phyloP scores from a whole-genome alignment of 192 early-diverging fungal species.

The Coemansia sp. region DNA sequence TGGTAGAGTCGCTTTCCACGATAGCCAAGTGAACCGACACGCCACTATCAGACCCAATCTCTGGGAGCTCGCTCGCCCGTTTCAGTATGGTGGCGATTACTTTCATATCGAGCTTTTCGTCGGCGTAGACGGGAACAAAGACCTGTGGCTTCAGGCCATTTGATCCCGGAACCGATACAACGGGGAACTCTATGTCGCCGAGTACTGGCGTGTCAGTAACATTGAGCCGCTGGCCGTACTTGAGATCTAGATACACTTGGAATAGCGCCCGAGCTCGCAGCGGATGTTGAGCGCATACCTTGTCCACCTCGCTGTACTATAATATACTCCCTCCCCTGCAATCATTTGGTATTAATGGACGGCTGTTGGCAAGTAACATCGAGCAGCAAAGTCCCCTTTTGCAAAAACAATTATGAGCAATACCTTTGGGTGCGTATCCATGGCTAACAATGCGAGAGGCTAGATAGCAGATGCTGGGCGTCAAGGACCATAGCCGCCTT shows the following conservation, averaged over 20 bases:
- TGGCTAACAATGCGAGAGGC: background rate
- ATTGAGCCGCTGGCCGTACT: slow-evolving; percentile 29
- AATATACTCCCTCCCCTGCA: background rate
- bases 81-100: background rate
- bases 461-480: background rate
- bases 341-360: background rate
- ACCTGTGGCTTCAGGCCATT: background rate
- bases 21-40: slow-evolving; percentile 29
- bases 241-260: slow-evolving; percentile 36
- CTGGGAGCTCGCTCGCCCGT: background rate
- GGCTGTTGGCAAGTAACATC: too few relatives aligned
- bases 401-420: background rate
- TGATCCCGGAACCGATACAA: background rate
- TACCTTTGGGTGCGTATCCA: slow-evolving; percentile 36
- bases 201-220: background rate
- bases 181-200: background rate
- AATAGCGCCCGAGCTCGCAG: slow-evolving; percentile 27
- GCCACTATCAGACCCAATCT: background rate
- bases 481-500: background rate
- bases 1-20: slow-evolving; percentile 35
- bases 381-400: background rate
- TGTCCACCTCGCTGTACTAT: slow-evolving; percentile 36
- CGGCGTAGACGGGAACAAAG: slow-evolving; percentile 34
- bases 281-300: slow-evolving; percentile 21
- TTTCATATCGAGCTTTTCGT: slow-evolving; percentile 10